Evolutionary conservation across 257 asterid species (phyloP).

Genomic region (Echites panduratus): DNA sequence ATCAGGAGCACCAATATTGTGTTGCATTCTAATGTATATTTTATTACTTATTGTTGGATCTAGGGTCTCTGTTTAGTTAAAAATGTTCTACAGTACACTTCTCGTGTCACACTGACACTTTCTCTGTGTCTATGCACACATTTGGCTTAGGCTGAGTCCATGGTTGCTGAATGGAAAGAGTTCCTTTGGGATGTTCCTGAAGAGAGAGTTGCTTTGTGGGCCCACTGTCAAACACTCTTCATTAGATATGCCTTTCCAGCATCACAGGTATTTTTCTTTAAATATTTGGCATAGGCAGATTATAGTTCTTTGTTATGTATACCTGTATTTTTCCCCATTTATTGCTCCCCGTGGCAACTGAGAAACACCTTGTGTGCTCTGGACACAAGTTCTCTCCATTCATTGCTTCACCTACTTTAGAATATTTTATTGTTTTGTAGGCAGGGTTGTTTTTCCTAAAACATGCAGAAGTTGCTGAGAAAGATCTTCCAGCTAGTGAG

Average conservation of each 20-base stretch:
- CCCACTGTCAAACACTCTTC: slow-evolving; percentile 95
- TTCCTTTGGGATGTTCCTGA: slow-evolving; percentile 98
- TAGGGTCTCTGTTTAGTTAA: background rate
- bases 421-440: slow-evolving; percentile 31
- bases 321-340: background rate
- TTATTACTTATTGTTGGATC: background rate
- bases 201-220: slow-evolving; percentile 96
- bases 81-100: background rate
- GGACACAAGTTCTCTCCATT: slow-evolving; percentile 12
- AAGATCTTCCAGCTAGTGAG: slow-evolving; percentile 84
- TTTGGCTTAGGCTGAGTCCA: slow-evolving; percentile 81
- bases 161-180: slow-evolving; percentile 98
- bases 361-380: background rate
- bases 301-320: background rate
- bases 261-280: slow-evolving; percentile 49
- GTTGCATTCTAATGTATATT: background rate
- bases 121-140: slow-evolving; percentile 25
- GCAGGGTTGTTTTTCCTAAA: slow-evolving; percentile 91
- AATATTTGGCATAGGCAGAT: background rate
- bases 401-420: slow-evolving; percentile 18
- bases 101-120: slow-evolving; percentile 4
- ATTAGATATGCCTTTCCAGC: slow-evolving; percentile 81
- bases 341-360: background rate
- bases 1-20: background rate
- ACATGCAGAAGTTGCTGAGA: slow-evolving; percentile 84